Conservation (phyloP, 495 filamentous ascomycete genomes). For the Penicillium soppii region DNA sequence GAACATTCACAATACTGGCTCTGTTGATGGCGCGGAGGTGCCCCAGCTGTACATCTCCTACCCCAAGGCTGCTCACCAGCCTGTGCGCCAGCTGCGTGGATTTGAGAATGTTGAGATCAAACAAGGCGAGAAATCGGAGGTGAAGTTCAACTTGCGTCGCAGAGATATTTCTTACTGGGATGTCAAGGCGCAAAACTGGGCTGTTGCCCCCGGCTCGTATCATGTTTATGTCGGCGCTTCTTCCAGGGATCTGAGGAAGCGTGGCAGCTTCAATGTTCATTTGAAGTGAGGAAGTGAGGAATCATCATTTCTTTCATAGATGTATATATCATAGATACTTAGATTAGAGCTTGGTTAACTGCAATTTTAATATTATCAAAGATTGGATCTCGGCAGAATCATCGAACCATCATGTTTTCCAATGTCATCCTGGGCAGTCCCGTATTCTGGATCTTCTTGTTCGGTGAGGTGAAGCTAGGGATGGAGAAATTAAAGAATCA, state of each 20-base stretch:
- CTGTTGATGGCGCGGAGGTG: constrained; percentile 49
- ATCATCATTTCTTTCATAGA: too few species aligned
- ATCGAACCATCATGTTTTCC: too few species aligned
- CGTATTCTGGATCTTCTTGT: too few species aligned
- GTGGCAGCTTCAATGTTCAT: constrained; percentile 49
- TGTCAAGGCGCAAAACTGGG: constrained; percentile 56
- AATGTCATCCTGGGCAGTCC: too few species aligned
- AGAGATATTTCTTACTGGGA: constrained; percentile 65
- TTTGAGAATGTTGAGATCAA: constrained; percentile 48
- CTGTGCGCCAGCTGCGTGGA: constrained; percentile 47
- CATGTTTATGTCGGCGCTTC: constrained; percentile 18
- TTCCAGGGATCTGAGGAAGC: constrained; percentile 12
- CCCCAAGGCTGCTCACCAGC: constrained; percentile 28
- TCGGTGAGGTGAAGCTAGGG: too few species aligned
- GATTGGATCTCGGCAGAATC: too few species aligned
- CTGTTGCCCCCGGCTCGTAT: constrained; percentile 18
- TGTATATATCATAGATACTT: neutral
- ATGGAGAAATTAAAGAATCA: too few species aligned
- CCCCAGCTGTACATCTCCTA: constrained; percentile 64
- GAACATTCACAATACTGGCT: constrained; percentile 56
- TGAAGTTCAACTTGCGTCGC: constrained; percentile 54
- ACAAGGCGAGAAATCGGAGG: constrained; percentile 36
- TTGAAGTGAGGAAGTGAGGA: neutral
- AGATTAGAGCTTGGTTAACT: too few species aligned
- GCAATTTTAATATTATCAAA: too few species aligned